Evolutionary conservation across 2,329 filamentous ascomycete genomes (phyloP).

Genomic region (Dothistroma septosporum): DNA sequence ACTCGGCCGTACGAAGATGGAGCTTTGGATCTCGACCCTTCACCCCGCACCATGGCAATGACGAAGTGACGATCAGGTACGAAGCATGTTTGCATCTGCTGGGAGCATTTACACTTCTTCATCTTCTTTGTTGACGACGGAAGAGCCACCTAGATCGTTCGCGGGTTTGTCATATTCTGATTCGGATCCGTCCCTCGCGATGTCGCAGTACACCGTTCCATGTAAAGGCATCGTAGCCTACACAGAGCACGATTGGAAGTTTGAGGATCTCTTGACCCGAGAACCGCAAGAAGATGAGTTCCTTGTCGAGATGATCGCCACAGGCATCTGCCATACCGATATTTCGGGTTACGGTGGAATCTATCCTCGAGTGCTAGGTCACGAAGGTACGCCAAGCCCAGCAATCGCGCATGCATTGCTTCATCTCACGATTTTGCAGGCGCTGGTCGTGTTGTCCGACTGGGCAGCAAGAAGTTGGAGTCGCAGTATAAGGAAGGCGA

Average conservation of each 20-base stretch:
- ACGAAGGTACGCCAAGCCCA: constrained; percentile 21
- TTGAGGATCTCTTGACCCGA: constrained; percentile 21
- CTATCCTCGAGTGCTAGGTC: constrained; percentile 26
- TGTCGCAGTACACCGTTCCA: constrained; percentile 24
- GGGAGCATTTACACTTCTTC: neutral
- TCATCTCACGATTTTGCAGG: constrained; percentile 8
- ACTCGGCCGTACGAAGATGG: neutral
- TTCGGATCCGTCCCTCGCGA: neutral
- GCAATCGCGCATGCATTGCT: neutral
- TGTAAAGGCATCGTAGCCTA: constrained; percentile 30
- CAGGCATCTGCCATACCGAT: constrained; percentile 53
- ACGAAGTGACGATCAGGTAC: neutral
- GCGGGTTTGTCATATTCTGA: neutral
- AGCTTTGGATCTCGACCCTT: neutral
- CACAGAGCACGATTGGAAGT: constrained; percentile 23
- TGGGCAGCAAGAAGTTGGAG: constrained; percentile 14
- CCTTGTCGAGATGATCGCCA: constrained; percentile 49
- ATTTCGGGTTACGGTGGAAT: constrained; percentile 21
- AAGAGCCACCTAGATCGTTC: neutral
- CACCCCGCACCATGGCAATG: neutral
- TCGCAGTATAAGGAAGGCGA: constrained; percentile 34
- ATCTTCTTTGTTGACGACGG: neutral
- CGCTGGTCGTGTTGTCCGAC: constrained; percentile 20
- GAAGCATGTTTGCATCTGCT: neutral
- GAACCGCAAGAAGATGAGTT: constrained; percentile 40